Evolutionary conservation across 23 red algal genomes (phyloP), one percentile per base, ranked within the genome.

Genomic region (Chondrus crispus): DNA sequence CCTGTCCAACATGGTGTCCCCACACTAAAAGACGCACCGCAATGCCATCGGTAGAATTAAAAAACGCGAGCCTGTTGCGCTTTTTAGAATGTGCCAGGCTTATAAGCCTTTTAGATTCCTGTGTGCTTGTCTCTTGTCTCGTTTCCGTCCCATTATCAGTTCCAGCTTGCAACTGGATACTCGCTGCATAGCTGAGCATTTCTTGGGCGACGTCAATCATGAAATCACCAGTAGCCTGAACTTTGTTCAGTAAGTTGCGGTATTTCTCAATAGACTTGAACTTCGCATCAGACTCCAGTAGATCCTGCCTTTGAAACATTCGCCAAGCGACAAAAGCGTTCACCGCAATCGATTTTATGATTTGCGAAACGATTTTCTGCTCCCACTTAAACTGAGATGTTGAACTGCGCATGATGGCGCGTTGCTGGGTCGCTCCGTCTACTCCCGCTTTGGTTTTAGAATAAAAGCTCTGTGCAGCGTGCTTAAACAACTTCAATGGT

Each of bases 391-490:
- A 32, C 19, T 50, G 82, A 2, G 82, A 86, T 26, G 42, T 72
- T 48, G 82, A 70, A 2, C 4, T n/a, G 2, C 82, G 16, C 1
- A 86, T 10, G 19, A 86, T 72, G 38, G 62, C 58, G 18, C 62
- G 8, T 28, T 47, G 2, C 38, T 86, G 82, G 1, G 82, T 86
- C 19, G 82, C 38, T 18, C 82, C 62, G 51, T 86, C 82, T 3
- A 66, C 81, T 12, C 81, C 81, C 39, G 37, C 82, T 52, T 60
- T 82, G 30, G 77, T 82, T 60, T 82, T 82, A 49, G 43, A 82
- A 44, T 82, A 82, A 53, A 82, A 54, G 5, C 46, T 57, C 46
- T 82, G 77, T 12, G 77, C 28, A 37, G 77, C 77, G 77, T 82
- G 77, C 28, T 82, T 82, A 44, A 82, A 82, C 39, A 82, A 44